Conservation (phyloP, 495 filamentous ascomycete genomes). For the Aspergillus sparsus region DNA sequence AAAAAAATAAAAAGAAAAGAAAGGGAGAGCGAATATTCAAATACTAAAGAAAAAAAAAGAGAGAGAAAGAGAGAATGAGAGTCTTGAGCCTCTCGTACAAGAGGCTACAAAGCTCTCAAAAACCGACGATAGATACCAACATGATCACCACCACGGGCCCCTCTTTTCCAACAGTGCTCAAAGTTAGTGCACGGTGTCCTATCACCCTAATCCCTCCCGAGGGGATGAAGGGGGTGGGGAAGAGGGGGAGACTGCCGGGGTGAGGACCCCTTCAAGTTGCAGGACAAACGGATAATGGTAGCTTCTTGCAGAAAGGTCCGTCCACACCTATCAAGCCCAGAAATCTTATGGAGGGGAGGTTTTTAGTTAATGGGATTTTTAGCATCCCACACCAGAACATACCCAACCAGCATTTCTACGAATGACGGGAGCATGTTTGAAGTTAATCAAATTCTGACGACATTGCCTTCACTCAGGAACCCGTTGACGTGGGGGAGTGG, state of each 20-base stretch:
- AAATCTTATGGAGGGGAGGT: neutral
- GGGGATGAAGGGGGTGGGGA: neutral
- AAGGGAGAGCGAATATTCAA: neutral
- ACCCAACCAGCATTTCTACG: too few species aligned
- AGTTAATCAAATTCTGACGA: conserved; percentile 3
- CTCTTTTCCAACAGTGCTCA: neutral
- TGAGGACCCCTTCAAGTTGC: conserved; percentile 12
- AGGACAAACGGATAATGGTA: conserved; percentile 14
- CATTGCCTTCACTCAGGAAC: conserved; percentile 10
- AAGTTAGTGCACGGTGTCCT: conserved; percentile 5
- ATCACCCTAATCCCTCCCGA: conserved; percentile 3
- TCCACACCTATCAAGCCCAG: conserved; percentile 19
- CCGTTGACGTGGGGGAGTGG: neutral
- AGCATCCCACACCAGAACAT: neutral
- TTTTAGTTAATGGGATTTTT: conserved; percentile 3
- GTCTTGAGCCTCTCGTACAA: neutral
- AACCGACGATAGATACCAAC: neutral
- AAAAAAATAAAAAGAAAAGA: neutral
- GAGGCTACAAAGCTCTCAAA: neutral
- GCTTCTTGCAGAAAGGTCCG: conserved; percentile 22
- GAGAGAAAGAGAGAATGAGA: neutral
- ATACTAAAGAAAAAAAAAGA: conserved; percentile 1
- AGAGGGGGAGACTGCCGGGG: neutral
- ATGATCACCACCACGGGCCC: conserved; percentile 11
- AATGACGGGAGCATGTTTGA: too few species aligned